phyloP scores from a whole-genome alignment of 2,329 filamentous ascomycete species.

The Trichoderma sp. region DNA sequence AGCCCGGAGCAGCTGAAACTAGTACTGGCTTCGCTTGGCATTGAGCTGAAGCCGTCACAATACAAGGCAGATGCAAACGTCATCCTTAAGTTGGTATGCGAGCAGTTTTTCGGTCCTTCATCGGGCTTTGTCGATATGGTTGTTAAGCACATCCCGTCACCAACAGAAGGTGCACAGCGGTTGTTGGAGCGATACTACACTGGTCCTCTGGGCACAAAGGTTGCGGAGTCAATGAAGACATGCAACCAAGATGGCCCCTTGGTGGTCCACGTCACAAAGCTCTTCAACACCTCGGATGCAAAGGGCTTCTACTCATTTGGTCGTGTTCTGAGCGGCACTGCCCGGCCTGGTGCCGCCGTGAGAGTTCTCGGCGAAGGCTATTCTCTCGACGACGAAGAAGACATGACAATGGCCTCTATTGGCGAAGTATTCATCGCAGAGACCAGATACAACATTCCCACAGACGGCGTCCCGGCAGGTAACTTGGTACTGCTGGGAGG shows the following conservation, averaged over 20 bases:
- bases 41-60: constrained; percentile 85
- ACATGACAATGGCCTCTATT: constrained; percentile 86
- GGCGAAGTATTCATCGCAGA: constrained; percentile 86
- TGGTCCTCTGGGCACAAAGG: constrained; percentile 77
- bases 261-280: constrained; percentile 87
- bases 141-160: constrained; percentile 82
- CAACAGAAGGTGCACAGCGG: constrained; percentile 70
- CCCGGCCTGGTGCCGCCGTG: constrained; percentile 74
- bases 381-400: constrained; percentile 94
- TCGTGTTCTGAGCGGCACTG: constrained; percentile 88
- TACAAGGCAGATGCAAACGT: constrained; percentile 87
- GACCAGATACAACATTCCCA: constrained; percentile 87
- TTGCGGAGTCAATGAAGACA: constrained; percentile 72
- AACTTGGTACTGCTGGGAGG: constrained; percentile 91
- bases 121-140: constrained; percentile 96
- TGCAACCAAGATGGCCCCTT: constrained; percentile 89
- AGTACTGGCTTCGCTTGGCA: constrained; percentile 75
- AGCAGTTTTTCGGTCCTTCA: constrained; percentile 90
- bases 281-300: constrained; percentile 89
- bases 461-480: constrained; percentile 87
- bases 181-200: constrained; percentile 88
- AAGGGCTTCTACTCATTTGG: constrained; percentile 87
- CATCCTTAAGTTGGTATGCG: constrained; percentile 82
- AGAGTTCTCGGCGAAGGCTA: constrained; percentile 93
- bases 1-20: constrained; percentile 78